A percentile compares a stretch with the other conserved stretches of the same genome.
Evolutionary conservation across 768 basidiomycete species (phyloP).

Genomic region (Phallus indusiatus): DNA sequence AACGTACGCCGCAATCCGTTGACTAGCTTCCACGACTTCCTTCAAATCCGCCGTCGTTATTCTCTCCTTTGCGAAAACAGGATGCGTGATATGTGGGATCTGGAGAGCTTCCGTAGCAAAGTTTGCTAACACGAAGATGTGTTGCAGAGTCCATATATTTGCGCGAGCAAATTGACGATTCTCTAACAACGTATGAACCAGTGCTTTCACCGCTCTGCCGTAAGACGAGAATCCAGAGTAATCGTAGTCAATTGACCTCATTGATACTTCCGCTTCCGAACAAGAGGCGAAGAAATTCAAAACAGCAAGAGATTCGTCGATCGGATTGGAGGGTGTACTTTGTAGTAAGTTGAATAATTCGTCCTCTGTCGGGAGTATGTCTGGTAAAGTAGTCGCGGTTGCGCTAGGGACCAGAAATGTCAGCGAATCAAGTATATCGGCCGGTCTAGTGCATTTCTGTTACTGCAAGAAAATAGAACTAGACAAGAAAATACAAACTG

Average conservation of each 20-base stretch:
- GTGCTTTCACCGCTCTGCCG: slow-evolving; percentile 47
- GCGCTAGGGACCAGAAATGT: not conserved
- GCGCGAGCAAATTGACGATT: slow-evolving; percentile 53
- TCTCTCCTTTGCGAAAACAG: slow-evolving; percentile 33
- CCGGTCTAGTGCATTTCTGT: not conserved
- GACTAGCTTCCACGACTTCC: slow-evolving; percentile 36
- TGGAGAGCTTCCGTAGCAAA: slow-evolving; percentile 55
- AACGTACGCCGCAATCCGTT: slow-evolving; percentile 54
- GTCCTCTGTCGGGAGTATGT: slow-evolving; percentile 1
- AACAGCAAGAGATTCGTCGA: slow-evolving; percentile 22
- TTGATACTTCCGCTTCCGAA: slow-evolving; percentile 15
- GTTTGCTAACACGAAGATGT: slow-evolving; percentile 52
- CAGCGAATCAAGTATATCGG: not conserved
- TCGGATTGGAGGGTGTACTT: not conserved
- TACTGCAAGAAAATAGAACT: not conserved
- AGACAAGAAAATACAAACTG: not conserved
- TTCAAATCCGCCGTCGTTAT: slow-evolving; percentile 27
- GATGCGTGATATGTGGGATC: slow-evolving; percentile 38
- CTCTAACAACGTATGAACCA: slow-evolving; percentile 44
- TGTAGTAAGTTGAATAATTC: not conserved
- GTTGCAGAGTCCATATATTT: slow-evolving; percentile 59
- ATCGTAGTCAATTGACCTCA: slow-evolving; percentile 26
- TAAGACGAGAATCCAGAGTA: slow-evolving; percentile 49
- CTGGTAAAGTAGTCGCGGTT: not conserved
- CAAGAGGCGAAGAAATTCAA: slow-evolving; percentile 52